Evolutionary conservation across 2,329 filamentous ascomycete genomes (phyloP).

Genomic region (Tolypocladium sp.): DNA sequence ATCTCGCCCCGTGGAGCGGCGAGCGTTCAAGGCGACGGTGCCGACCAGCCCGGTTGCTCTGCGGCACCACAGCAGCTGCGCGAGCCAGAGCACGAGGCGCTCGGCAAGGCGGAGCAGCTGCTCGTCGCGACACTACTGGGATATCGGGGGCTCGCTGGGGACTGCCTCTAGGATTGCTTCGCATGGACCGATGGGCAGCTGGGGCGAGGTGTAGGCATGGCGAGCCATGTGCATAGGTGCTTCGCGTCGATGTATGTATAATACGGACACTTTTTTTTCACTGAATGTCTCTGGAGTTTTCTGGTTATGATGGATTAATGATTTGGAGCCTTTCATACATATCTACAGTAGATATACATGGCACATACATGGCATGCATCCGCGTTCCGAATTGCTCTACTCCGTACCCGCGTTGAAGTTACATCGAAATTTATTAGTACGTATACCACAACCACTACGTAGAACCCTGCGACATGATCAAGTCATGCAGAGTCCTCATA

Average conservation of each 20-base stretch:
- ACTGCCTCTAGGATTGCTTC: constrained; percentile 63
- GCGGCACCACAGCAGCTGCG: constrained; percentile 59
- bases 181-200: constrained; percentile 62
- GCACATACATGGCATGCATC: too few species aligned
- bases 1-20: constrained; percentile 39
- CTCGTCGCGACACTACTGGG: constrained; percentile 84
- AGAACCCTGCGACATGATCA: too few species aligned
- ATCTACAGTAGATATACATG: too few species aligned
- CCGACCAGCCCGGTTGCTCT: constrained; percentile 38
- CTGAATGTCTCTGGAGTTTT: neutral
- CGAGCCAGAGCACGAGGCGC: constrained; percentile 76
- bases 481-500: too few species aligned
- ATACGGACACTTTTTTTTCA: neutral
- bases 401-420: too few species aligned
- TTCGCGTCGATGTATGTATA: neutral
- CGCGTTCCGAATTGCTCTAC: too few species aligned
- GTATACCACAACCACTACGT: too few species aligned
- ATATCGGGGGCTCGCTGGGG: constrained; percentile 72
- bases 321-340: neutral
- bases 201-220: constrained; percentile 59
- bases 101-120: constrained; percentile 58
- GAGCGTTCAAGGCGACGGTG: constrained; percentile 45
- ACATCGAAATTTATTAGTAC: too few species aligned
- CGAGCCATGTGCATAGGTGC: neutral
- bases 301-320: neutral